Evolutionary conservation across 2,329 filamentous ascomycete species (phyloP), one percentile per base, ranked within the genome.

Genomic region (Phialophora verrucosa): DNA sequence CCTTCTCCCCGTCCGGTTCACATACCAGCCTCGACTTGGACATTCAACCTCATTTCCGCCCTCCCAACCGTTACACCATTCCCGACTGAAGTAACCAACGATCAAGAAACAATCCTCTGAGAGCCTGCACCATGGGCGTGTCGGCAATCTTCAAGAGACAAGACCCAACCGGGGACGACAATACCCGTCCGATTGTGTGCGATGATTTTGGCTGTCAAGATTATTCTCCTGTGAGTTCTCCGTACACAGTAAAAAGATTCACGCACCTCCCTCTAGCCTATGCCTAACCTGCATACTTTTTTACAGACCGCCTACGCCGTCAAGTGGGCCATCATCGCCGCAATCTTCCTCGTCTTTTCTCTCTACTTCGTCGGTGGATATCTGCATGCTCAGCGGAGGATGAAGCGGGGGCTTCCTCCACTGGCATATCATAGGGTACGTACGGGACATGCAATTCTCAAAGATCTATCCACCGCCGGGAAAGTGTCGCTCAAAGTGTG

Each of bases 321-420:
- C 73, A 91, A 91, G 78, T 94, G 90, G 86, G 83, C 84, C 55
- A 79, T 94, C 66, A 87, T 93, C 74, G 84, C 85, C 67, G 79
- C 82, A 68, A 75, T 94, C 70, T 81, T 91, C 72, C 65, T 83
- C 63, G 63, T 87, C 66, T 78, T 91, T 73, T 76, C 87, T 60
- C 73, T 83, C 50, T 92, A 88, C 82, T 81, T 93, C 73, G 71
- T 91, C 62, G 82, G 86, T 66, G 90, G 90, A 67, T 90, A 90
- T 76, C 78, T 86, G 55, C 91, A 94, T 78, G 91, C 91, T 54
- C 86, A 86, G 75, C 79, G 79, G 54, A 84, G 91, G 55, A 82
- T 93, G 70, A 83, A 81, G 67, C 89, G 88, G 76, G 90, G 90
- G 1, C 80, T 88, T 44, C 81, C 83, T 20, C 89, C 91, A 17